phyloP scores from a whole-genome alignment of 768 basidiomycete species.

The Paxillus rubicundulus region DNA sequence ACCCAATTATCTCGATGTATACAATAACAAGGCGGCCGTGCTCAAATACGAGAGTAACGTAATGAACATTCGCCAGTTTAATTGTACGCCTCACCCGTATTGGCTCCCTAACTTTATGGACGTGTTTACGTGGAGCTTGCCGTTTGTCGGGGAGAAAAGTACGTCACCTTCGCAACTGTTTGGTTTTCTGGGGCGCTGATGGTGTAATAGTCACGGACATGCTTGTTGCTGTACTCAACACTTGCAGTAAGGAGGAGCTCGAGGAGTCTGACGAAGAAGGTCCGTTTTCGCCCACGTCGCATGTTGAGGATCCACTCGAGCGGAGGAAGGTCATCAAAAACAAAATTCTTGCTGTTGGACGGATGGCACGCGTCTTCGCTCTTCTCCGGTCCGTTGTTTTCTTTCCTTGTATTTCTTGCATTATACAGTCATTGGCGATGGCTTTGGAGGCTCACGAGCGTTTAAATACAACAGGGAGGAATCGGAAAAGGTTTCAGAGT shows the following conservation, averaged over 20 bases:
- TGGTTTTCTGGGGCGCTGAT: constrained; percentile 3
- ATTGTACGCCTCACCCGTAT: constrained; percentile 93
- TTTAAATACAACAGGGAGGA: constrained; percentile 66
- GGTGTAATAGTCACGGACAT: constrained; percentile 84
- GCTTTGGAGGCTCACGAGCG: neutral
- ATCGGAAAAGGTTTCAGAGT: constrained; percentile 94
- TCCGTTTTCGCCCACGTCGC: constrained; percentile 35
- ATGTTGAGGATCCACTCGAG: constrained; percentile 55
- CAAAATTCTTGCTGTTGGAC: constrained; percentile 96
- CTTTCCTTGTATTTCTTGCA: neutral
- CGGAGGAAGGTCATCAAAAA: constrained; percentile 93
- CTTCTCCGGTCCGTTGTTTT: constrained; percentile 82
- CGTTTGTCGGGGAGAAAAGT: constrained; percentile 99
- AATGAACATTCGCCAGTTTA: constrained; percentile 98
- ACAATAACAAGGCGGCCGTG: constrained; percentile 98
- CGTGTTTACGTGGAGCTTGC: constrained; percentile 97
- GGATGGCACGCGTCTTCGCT: constrained; percentile 95
- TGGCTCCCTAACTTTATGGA: constrained; percentile 99
- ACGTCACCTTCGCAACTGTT: constrained; percentile 17
- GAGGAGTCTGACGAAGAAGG: constrained; percentile 66
- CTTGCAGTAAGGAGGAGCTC: constrained; percentile 94
- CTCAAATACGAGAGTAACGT: constrained; percentile 99
- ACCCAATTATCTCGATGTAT: constrained; percentile 97
- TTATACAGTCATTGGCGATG: neutral
- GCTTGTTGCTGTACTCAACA: constrained; percentile 94